Conservation (phyloP, 768 basidiomycete species). For the Tricholoma matsutake region DNA sequence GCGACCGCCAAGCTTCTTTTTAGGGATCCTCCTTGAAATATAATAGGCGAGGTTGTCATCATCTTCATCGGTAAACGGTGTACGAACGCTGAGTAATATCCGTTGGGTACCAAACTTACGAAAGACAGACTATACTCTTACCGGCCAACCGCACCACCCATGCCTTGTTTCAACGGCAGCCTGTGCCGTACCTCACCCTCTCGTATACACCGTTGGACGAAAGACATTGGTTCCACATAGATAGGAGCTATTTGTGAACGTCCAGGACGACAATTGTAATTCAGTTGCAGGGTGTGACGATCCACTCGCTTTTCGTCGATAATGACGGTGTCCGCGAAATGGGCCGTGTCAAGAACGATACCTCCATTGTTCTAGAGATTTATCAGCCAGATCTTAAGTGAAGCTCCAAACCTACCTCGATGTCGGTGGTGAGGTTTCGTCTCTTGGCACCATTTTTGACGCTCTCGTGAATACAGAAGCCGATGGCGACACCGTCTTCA, state of each 20-base stretch:
- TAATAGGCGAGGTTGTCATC: conserved; percentile 35
- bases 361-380: conserved; percentile 20
- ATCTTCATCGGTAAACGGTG: conserved; percentile 35
- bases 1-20: conserved; percentile 38
- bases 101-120: background rate
- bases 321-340: conserved; percentile 21
- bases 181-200: conserved; percentile 9
- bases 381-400: background rate
- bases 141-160: conserved; percentile 15
- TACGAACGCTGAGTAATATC: conserved; percentile 16
- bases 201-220: conserved; percentile 15
- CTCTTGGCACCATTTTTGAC: conserved; percentile 20
- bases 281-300: conserved; percentile 10
- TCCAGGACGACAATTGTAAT: conserved; percentile 17
- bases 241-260: background rate
- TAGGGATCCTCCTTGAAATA: conserved; percentile 34
- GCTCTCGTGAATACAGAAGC: conserved; percentile 33
- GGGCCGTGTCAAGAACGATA: conserved; percentile 8
- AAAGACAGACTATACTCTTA: background rate
- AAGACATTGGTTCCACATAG: conserved; percentile 20
- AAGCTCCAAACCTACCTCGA: conserved; percentile 28
- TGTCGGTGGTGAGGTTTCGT: conserved; percentile 22
- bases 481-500: conserved; percentile 23
- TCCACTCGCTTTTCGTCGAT: conserved; percentile 15
- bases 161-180: conserved; percentile 8